Evolutionary conservation across 169 alveolate species (phyloP).

Genomic region (Neospora caninum): DNA sequence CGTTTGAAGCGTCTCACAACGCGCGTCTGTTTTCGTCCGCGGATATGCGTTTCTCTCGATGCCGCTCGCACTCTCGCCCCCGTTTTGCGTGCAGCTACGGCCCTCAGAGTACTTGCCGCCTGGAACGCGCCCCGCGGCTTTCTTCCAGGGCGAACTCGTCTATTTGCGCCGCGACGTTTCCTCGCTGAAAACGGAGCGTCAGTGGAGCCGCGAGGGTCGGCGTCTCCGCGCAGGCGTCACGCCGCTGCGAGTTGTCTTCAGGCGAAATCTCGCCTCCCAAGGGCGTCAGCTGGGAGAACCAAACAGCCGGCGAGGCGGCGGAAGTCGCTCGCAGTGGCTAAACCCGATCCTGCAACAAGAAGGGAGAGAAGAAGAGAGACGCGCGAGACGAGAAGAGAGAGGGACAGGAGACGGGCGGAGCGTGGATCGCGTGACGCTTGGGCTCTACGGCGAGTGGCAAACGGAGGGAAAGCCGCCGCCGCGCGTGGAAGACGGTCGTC

Average conservation of each 20-base stretch:
- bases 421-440: not conserved
- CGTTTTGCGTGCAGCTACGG: not conserved
- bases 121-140: not conserved
- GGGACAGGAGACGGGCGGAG: not conserved
- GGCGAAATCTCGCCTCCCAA: not conserved
- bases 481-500: conserved; percentile 10
- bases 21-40: not conserved
- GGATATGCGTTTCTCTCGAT: not conserved
- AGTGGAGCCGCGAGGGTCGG: conserved; percentile 46
- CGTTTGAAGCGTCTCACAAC: too few relatives aligned
- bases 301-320: not conserved
- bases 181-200: not conserved
- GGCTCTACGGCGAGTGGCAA: conserved; percentile 31
- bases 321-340: not conserved
- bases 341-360: not conserved
- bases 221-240: not conserved
- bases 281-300: not conserved
- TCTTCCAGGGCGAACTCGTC: conserved; percentile 45
- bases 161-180: conserved; percentile 27
- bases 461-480: conserved; percentile 30
- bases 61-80: not conserved
- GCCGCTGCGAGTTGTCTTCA: conserved; percentile 1
- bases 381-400: not conserved
- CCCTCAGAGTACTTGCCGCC: conserved; percentile 32
- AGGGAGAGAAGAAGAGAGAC: not conserved